phyloP scores from a whole-genome alignment of 202 grass and related monocot species.

The Bolboschoenoplectus hybrid region DNA sequence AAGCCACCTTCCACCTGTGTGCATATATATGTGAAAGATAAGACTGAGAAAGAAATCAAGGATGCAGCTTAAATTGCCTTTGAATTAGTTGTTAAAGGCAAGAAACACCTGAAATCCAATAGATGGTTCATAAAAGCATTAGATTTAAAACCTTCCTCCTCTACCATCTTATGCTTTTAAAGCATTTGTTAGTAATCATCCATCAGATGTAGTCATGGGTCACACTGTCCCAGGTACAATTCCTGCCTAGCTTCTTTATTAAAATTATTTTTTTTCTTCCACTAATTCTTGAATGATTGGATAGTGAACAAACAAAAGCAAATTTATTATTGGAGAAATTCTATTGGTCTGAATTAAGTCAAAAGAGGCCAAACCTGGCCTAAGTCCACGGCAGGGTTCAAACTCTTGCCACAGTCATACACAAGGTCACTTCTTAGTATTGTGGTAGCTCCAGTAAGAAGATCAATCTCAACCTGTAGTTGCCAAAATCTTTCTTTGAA shows the following conservation, averaged over 20 bases:
- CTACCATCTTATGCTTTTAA: neutral
- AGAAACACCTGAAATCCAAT: neutral
- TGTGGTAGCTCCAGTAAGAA: slow-evolving; percentile 73
- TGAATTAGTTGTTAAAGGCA: neutral
- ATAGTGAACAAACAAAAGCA: neutral
- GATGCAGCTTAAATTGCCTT: neutral
- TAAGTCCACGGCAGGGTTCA: slow-evolving; percentile 83
- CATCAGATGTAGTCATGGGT: neutral
- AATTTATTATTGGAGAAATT: neutral
- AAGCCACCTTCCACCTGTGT: slow-evolving; percentile 80
- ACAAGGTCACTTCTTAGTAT: slow-evolving; percentile 68
- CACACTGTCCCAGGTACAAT: neutral
- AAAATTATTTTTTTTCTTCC: neutral
- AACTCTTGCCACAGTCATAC: slow-evolving; percentile 82
- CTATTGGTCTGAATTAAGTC: neutral
- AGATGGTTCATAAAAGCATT: neutral
- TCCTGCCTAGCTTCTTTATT: neutral
- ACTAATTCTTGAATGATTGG: neutral
- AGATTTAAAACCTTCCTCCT: neutral
- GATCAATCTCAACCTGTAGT: slow-evolving; percentile 71
- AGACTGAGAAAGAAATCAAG: neutral
- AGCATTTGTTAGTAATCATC: neutral
- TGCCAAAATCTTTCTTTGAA: slow-evolving; percentile 21
- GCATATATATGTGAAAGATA: neutral
- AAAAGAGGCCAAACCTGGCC: slow-evolving; percentile 61